Evolutionary conservation across 352 stramenopile genomes (phyloP).

Genomic region (Globisporangium nunn): DNA sequence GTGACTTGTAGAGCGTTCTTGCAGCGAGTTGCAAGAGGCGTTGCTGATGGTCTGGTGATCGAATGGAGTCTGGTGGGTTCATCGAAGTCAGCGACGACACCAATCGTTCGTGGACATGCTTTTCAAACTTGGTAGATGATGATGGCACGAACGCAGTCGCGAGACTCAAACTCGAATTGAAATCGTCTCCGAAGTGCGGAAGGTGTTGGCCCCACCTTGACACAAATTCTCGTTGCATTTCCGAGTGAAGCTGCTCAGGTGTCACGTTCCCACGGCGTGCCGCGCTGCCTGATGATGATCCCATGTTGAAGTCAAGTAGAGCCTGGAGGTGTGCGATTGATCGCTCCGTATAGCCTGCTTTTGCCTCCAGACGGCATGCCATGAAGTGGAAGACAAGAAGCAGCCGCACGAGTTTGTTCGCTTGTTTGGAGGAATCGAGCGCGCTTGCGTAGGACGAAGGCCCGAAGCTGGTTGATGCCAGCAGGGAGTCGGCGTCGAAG

Average conservation of each 20-base stretch:
- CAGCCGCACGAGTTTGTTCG: not conserved
- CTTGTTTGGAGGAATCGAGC: not conserved
- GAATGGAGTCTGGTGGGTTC: slow-evolving; percentile 28
- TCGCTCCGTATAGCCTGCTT: slow-evolving; percentile 52
- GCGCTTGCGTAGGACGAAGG: slow-evolving; percentile 1
- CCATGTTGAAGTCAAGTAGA: slow-evolving; percentile 43
- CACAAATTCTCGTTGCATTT: slow-evolving; percentile 25
- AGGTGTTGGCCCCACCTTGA: slow-evolving; percentile 22
- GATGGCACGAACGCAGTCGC: slow-evolving; percentile 7
- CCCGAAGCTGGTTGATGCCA: not conserved
- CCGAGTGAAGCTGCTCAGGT: not conserved
- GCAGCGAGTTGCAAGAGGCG: slow-evolving; percentile 27
- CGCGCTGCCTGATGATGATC: not conserved
- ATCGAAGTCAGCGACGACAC: slow-evolving; percentile 15
- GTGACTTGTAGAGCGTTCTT: slow-evolving; percentile 8
- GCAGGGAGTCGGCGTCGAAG: slow-evolving; percentile 18
- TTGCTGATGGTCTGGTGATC: slow-evolving; percentile 26
- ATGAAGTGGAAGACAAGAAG: slow-evolving; percentile 43
- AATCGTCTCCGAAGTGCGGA: slow-evolving; percentile 21
- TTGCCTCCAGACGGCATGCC: slow-evolving; percentile 47
- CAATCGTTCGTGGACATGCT: slow-evolving; percentile 15
- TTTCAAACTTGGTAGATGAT: slow-evolving; percentile 7
- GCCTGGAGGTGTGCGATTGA: slow-evolving; percentile 63
- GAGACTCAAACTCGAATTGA: not conserved
- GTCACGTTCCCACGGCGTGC: not conserved